Percentiles rank a stretch among this genome's conserved stretches.
These are phyloP conservation scores for Epichloe festucae DNA, from an alignment of 2,329 filamentous ascomycete species.

Conservation along the genomic window DNA sequence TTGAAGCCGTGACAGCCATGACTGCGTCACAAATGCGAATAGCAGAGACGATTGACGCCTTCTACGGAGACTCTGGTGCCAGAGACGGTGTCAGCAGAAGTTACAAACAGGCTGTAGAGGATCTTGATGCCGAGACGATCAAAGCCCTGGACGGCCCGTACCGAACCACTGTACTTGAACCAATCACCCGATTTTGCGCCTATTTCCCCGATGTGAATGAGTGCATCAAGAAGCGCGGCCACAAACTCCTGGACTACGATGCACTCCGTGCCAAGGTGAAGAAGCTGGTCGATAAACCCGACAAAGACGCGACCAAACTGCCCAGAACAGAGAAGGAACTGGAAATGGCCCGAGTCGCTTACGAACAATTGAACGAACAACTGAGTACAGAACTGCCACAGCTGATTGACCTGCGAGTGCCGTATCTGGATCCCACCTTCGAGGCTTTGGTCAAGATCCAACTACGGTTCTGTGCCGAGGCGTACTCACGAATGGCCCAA, in stretches of 20 bases:
- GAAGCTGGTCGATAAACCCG: slow-evolving; percentile 92
- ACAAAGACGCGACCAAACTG: slow-evolving; percentile 95
- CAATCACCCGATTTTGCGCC: slow-evolving; percentile 88
- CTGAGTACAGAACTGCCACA: slow-evolving; percentile 86
- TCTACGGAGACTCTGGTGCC: slow-evolving; percentile 92
- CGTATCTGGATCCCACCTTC: slow-evolving; percentile 92
- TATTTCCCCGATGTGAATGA: slow-evolving; percentile 99
- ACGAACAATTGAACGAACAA: slow-evolving; percentile 96
- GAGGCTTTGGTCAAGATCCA: slow-evolving; percentile 99
- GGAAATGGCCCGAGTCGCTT: slow-evolving; percentile 83
- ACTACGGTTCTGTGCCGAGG: slow-evolving; percentile 91
- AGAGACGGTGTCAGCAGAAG: slow-evolving; percentile 90
- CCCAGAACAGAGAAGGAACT: slow-evolving; percentile 93
- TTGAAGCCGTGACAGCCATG: slow-evolving; percentile 53
- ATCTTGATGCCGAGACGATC: slow-evolving; percentile 94
- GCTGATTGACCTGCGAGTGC: slow-evolving; percentile 90
- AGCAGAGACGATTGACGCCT: slow-evolving; percentile 97
- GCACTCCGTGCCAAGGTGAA: slow-evolving; percentile 91
- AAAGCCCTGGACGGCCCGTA: slow-evolving; percentile 96
- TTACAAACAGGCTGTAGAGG: slow-evolving; percentile 97
- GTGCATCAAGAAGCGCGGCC: slow-evolving; percentile 97
- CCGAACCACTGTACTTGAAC: slow-evolving; percentile 84
- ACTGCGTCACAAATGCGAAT: slow-evolving; percentile 99
- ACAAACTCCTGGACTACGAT: slow-evolving; percentile 98
- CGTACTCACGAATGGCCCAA: slow-evolving; percentile 95